Percentiles rank a stretch among this genome's conserved stretches.
These are phyloP conservation scores for Neospora caninum DNA, from an alignment of 169 alveolate species.

Conservation along the genomic window DNA sequence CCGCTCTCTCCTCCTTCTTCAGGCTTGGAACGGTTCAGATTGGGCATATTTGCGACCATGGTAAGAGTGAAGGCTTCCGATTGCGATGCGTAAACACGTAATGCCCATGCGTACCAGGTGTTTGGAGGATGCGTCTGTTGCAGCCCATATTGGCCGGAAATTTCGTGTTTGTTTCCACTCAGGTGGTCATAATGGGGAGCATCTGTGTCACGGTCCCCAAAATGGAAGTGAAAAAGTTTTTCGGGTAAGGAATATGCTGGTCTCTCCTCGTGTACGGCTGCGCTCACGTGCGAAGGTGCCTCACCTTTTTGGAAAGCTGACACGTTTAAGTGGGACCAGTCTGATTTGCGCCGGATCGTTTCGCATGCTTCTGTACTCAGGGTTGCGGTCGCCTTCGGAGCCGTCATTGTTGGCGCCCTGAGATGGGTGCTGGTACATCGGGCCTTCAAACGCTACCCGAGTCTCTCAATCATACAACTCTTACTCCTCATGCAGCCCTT, in stretches of 20 bases:
- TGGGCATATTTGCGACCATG: not conserved
- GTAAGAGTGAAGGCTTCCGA: not conserved
- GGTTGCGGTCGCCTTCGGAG: slow-evolving; percentile 1
- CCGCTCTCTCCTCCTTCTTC: not conserved
- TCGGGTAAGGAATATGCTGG: slow-evolving; percentile 24
- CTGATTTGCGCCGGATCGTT: too few relatives aligned
- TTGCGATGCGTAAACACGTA: not conserved
- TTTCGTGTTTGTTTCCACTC: not conserved
- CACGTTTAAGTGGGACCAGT: not conserved
- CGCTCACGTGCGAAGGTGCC: not conserved
- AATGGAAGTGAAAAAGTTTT: slow-evolving; percentile 13
- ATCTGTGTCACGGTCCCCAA: slow-evolving; percentile 56
- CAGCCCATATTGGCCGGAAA: not conserved
- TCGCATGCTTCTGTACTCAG: not conserved
- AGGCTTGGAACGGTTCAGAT: slow-evolving; percentile 26
- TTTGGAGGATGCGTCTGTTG: not conserved
- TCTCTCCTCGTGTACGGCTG: not conserved
- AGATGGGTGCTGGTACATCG: slow-evolving; percentile 30
- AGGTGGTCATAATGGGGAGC: slow-evolving; percentile 53
- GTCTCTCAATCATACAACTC: not conserved
- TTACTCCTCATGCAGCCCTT: slow-evolving; percentile 27
- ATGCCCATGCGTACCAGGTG: not conserved
- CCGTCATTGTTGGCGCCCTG: slow-evolving; percentile 20
- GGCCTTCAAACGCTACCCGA: not conserved
- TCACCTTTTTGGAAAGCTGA: not conserved